Conservation (phyloP, 768 basidiomycete genomes). For the Mycena venus region DNA sequence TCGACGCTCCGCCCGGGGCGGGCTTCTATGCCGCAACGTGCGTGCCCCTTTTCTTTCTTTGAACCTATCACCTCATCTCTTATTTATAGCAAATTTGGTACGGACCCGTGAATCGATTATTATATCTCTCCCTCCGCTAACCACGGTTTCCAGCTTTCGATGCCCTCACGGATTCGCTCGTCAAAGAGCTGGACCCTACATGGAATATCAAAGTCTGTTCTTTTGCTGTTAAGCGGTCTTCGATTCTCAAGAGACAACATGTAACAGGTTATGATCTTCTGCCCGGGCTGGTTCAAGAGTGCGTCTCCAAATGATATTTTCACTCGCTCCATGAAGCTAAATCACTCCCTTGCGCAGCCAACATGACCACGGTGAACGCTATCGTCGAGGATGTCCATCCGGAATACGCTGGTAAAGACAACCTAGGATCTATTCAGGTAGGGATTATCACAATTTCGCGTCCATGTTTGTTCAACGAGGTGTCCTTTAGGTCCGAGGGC, state of each 20-base stretch:
- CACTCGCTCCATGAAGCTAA: background rate
- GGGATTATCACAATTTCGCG: background rate
- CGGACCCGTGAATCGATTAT: background rate
- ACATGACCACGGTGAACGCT: slow-evolving; percentile 33
- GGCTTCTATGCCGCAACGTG: slow-evolving; percentile 45
- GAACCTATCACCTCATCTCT: background rate
- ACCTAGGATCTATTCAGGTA: slow-evolving; percentile 37
- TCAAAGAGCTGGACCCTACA: slow-evolving; percentile 55
- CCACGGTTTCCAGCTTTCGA: slow-evolving; percentile 47
- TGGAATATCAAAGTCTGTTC: slow-evolving; percentile 63
- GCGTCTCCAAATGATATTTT: background rate
- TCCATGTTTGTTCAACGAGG: background rate
- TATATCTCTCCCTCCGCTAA: background rate
- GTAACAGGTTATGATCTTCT: slow-evolving; percentile 25
- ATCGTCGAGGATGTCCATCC: slow-evolving; percentile 27
- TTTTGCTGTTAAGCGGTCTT: background rate
- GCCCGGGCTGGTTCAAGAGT: slow-evolving; percentile 37
- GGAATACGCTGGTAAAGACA: slow-evolving; percentile 23
- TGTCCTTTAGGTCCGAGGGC: slow-evolving; percentile 7
- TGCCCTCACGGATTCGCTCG: slow-evolving; percentile 53
- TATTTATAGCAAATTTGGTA: slow-evolving; percentile 24
- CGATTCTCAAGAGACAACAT: background rate
- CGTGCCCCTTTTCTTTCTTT: slow-evolving; percentile 23
- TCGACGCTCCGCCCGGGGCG: slow-evolving; percentile 42
- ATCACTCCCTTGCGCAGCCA: slow-evolving; percentile 4